Evolutionary conservation across 1,139 yeast genomes (phyloP).

Genomic region (Petasospora rhodanensis): DNA sequence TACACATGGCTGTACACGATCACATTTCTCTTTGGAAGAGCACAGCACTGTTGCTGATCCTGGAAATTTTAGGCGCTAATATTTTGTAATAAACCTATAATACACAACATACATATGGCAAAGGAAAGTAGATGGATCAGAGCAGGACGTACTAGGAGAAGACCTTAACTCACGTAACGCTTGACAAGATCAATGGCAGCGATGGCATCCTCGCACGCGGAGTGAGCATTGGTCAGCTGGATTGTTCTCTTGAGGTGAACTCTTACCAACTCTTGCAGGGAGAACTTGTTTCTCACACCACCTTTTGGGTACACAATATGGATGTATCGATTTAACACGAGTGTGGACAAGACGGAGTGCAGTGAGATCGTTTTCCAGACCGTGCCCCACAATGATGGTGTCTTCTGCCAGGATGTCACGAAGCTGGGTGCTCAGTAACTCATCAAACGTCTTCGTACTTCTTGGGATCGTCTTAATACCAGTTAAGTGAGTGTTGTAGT

Average conservation of each 20-base stretch:
- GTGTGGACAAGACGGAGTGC: conserved; percentile 74
- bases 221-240: conserved; percentile 85
- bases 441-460: conserved; percentile 56
- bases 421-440: conserved; percentile 45
- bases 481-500: conserved; percentile 79
- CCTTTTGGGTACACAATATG: conserved; percentile 63
- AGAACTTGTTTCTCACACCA: conserved; percentile 55
- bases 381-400: conserved; percentile 87
- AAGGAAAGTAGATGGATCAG: too few species aligned
- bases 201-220: conserved; percentile 83
- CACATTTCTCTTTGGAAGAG: too few species aligned
- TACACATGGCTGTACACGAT: too few species aligned
- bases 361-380: conserved; percentile 85
- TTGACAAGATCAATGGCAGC: conserved; percentile 83
- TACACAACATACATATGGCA: too few species aligned
- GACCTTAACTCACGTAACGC: too few species aligned
- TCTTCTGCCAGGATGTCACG: conserved; percentile 51
- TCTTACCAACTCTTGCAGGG: conserved; percentile 72
- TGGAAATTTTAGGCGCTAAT: too few species aligned
- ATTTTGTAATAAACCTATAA: too few species aligned
- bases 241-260: conserved; percentile 66
- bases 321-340: conserved; percentile 82
- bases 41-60: too few species aligned
- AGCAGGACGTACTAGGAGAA: too few species aligned
- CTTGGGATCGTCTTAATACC: conserved; percentile 65